These are phyloP conservation scores for Teratosphaeria pseudoeucalypti DNA, from an alignment of 2,329 filamentous ascomycete genomes.

Conservation along the genomic window DNA sequence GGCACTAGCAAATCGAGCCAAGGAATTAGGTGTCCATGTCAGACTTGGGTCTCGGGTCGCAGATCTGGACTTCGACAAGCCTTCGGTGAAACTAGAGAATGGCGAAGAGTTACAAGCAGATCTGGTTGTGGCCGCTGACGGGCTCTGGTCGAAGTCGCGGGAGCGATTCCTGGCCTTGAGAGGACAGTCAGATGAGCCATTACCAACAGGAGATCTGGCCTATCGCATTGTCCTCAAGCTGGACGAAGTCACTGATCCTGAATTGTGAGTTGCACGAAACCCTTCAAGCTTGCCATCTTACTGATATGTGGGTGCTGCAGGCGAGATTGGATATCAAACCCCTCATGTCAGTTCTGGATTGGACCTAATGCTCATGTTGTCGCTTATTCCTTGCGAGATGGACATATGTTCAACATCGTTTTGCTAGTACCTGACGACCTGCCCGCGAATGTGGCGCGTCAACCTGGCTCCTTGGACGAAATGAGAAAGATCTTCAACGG, in stretches of 20 bases:
- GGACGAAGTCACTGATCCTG: constrained; percentile 42
- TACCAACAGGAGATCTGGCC: constrained; percentile 54
- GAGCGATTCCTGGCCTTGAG: constrained; percentile 37
- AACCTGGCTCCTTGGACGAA: constrained; percentile 47
- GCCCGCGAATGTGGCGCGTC: constrained; percentile 42
- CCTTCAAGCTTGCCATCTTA: neutral
- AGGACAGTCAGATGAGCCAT: constrained; percentile 34
- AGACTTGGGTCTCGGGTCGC: constrained; percentile 39
- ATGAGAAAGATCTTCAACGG: constrained; percentile 49
- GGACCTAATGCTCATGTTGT: constrained; percentile 53
- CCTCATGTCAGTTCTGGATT: constrained; percentile 51
- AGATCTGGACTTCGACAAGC: constrained; percentile 38
- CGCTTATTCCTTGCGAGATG: constrained; percentile 50
- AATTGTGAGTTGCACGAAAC: constrained; percentile 27
- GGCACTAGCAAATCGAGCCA: constrained; percentile 42
- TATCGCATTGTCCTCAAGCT: constrained; percentile 50
- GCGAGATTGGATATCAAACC: constrained; percentile 41
- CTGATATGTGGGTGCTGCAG: neutral
- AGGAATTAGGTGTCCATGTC: constrained; percentile 44
- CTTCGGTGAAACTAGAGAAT: constrained; percentile 30
- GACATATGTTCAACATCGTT: constrained; percentile 55
- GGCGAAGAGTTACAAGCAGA: constrained; percentile 40
- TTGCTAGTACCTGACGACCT: constrained; percentile 55
- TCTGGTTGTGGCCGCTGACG: constrained; percentile 53
- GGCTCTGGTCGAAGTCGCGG: constrained; percentile 51